Evolutionary conservation across 768 basidiomycete genomes (phyloP).

Genomic region (Termitomyces sp.): DNA sequence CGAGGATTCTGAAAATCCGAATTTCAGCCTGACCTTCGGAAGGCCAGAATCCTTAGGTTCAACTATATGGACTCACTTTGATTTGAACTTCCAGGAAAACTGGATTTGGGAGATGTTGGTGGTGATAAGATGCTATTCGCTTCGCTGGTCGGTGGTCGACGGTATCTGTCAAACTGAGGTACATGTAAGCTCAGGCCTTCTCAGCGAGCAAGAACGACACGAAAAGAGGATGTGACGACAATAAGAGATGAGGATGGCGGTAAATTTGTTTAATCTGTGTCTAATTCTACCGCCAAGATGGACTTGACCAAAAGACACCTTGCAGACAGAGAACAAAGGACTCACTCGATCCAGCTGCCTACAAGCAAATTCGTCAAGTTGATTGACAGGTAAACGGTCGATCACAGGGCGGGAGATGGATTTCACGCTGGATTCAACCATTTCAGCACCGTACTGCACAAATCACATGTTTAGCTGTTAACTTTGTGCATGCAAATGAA

Average conservation of each 20-base stretch:
- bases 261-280: neutral
- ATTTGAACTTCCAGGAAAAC: conserved; percentile 8
- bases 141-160: conserved; percentile 31
- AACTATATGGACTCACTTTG: neutral
- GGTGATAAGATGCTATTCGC: conserved; percentile 9
- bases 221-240: neutral
- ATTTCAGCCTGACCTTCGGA: conserved; percentile 19
- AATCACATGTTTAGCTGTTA: conserved; percentile 16
- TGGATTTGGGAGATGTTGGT: conserved; percentile 8
- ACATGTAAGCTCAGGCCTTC: neutral
- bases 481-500: neutral
- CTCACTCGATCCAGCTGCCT: conserved; percentile 80
- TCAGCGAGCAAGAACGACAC: no score
- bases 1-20: conserved; percentile 17
- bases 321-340: conserved; percentile 5
- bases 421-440: conserved; percentile 82
- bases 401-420: conserved; percentile 79
- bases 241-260: neutral
- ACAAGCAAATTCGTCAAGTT: conserved; percentile 85
- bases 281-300: neutral
- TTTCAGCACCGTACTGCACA: conserved; percentile 75
- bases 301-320: neutral
- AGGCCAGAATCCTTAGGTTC: conserved; percentile 14
- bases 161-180: conserved; percentile 44
- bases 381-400: conserved; percentile 67